phyloP scores from a whole-genome alignment of 352 stramenopile genomes.

The Phytophthora constricta region DNA sequence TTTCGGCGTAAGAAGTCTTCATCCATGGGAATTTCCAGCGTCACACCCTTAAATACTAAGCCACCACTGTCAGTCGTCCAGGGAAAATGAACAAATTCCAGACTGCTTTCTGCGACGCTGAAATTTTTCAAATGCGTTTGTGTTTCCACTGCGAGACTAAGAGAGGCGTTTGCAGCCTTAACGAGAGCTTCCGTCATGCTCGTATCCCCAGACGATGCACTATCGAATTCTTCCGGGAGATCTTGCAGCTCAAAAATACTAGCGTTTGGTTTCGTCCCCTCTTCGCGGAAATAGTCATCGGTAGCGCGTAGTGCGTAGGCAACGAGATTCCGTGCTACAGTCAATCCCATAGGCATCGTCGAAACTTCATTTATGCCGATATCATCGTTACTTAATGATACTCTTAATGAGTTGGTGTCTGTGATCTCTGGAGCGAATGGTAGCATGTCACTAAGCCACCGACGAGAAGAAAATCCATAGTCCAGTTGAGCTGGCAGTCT shows the following conservation, averaged over 20 bases:
- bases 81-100: constrained; percentile 44
- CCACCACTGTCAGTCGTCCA: constrained; percentile 33
- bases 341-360: constrained; percentile 39
- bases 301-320: constrained; percentile 38
- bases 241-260: constrained; percentile 35
- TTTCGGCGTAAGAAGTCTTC: constrained; percentile 43
- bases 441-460: constrained; percentile 51
- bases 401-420: constrained; percentile 28
- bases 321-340: constrained; percentile 36
- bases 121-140: constrained; percentile 42
- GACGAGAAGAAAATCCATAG: constrained; percentile 58
- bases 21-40: constrained; percentile 52
- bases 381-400: constrained; percentile 24
- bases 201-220: constrained; percentile 18
- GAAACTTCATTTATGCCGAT: constrained; percentile 1
- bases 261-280: constrained; percentile 27
- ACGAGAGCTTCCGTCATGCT: constrained; percentile 32
- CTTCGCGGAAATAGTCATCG: constrained; percentile 55
- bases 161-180: constrained; percentile 31
- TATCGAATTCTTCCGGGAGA: constrained; percentile 19
- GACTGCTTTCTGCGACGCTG: constrained; percentile 30
- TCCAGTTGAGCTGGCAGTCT: constrained; percentile 47
- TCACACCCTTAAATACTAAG: constrained; percentile 50
- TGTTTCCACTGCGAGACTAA: constrained; percentile 31
- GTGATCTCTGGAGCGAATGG: constrained; percentile 35